Percentiles rank a stretch among this genome's conserved stretches.
These are phyloP conservation scores for Psilocybe cubensis DNA, from an alignment of 768 basidiomycete genomes.

Conservation along the genomic window DNA sequence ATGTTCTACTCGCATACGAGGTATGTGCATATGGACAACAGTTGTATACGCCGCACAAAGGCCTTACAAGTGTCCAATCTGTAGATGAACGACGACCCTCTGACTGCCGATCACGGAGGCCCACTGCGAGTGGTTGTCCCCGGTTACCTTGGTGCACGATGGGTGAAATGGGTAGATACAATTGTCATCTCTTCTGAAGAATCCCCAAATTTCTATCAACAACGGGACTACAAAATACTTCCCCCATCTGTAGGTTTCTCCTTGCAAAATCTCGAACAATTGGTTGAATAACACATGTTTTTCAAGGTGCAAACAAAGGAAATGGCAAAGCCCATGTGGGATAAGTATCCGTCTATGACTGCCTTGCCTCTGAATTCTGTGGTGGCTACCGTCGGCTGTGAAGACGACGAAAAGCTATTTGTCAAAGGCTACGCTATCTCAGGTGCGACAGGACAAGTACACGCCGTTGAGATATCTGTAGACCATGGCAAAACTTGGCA, in stretches of 20 bases:
- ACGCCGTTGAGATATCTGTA: constrained; percentile 51
- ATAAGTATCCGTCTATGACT: constrained; percentile 60
- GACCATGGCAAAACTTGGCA: constrained; percentile 59
- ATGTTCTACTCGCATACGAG: constrained; percentile 67
- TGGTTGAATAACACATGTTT: not conserved
- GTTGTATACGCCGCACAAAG: not conserved
- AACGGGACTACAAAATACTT: constrained; percentile 70
- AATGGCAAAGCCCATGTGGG: constrained; percentile 49
- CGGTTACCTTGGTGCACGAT: constrained; percentile 68
- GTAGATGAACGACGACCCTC: constrained; percentile 69
- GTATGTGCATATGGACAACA: constrained; percentile 30
- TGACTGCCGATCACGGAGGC: constrained; percentile 65
- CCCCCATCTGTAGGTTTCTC: constrained; percentile 46
- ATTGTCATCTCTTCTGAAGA: constrained; percentile 57
- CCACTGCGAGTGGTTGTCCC: constrained; percentile 72
- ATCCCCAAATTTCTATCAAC: constrained; percentile 73
- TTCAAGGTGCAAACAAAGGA: constrained; percentile 49
- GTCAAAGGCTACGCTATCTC: constrained; percentile 64
- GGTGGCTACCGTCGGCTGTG: constrained; percentile 44
- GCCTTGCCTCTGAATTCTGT: constrained; percentile 65
- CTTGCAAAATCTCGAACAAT: not conserved
- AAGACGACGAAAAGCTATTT: constrained; percentile 35
- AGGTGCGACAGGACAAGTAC: constrained; percentile 46
- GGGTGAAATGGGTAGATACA: constrained; percentile 78
- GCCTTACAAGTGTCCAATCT: not conserved